phyloP scores from a whole-genome alignment of 176 grass and related monocot genomes.

The Canna indica region DNA sequence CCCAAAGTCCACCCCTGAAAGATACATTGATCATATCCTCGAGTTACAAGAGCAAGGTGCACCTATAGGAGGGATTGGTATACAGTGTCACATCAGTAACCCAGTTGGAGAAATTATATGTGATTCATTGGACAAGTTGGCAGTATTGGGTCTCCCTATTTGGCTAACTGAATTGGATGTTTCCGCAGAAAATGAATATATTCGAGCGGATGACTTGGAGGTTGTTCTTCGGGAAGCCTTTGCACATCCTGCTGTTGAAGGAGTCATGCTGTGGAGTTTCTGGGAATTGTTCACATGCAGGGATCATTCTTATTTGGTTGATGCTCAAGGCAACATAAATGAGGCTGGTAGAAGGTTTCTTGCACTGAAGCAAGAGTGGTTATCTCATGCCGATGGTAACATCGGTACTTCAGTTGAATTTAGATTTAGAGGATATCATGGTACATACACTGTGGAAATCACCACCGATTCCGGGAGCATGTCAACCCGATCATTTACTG shows the following conservation, averaged over 20 bases:
- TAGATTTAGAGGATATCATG: slow-evolving; percentile 79
- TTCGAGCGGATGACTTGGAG: slow-evolving; percentile 88
- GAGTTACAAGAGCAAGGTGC: slow-evolving; percentile 81
- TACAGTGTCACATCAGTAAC: slow-evolving; percentile 84
- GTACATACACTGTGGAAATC: slow-evolving; percentile 63
- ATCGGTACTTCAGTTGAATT: slow-evolving; percentile 41
- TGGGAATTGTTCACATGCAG: slow-evolving; percentile 93
- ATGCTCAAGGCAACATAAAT: slow-evolving; percentile 67
- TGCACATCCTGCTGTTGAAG: slow-evolving; percentile 65
- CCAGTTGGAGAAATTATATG: slow-evolving; percentile 91
- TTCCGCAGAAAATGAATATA: slow-evolving; percentile 59
- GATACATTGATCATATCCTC: slow-evolving; percentile 64
- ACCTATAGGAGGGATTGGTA: slow-evolving; percentile 76
- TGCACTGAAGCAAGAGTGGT: slow-evolving; percentile 84
- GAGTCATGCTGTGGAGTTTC: slow-evolving; percentile 82
- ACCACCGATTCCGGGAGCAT: slow-evolving; percentile 31
- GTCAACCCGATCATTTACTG: slow-evolving; percentile 46
- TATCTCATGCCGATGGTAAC: slow-evolving; percentile 36
- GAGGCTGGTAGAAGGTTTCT: slow-evolving; percentile 81
- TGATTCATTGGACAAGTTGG: slow-evolving; percentile 76
- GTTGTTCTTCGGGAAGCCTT: slow-evolving; percentile 74
- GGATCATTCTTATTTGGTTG: slow-evolving; percentile 61
- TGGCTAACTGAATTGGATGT: slow-evolving; percentile 95
- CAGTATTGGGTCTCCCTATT: slow-evolving; percentile 72
- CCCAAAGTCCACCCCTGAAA: slow-evolving; percentile 73